These are phyloP conservation scores for Lactarius tabidus DNA, from an alignment of 768 basidiomycete species.

Conservation along the genomic window DNA sequence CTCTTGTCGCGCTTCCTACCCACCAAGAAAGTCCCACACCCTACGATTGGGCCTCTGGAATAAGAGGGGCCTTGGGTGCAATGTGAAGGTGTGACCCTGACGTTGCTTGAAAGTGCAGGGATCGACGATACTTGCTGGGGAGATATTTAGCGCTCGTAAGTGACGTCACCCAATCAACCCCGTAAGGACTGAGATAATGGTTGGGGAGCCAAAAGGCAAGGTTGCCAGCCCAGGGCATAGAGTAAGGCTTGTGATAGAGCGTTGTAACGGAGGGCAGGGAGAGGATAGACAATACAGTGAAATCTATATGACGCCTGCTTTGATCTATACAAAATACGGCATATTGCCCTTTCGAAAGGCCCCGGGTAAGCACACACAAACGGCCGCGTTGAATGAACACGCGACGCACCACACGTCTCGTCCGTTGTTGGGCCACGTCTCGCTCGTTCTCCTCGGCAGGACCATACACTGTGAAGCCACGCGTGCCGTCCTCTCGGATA, in stretches of 20 bases:
- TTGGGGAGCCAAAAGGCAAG: background rate
- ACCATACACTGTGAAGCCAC: constrained; percentile 77
- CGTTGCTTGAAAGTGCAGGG: no score
- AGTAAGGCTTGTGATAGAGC: no score
- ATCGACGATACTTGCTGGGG: no score
- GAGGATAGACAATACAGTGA: background rate
- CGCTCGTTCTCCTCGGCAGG: constrained; percentile 87
- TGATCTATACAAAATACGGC: constrained; percentile 48
- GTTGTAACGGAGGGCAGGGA: background rate
- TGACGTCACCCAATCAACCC: background rate
- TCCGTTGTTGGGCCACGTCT: constrained; percentile 70
- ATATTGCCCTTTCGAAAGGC: constrained; percentile 43
- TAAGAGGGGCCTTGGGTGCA: no score
- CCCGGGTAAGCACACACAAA: background rate
- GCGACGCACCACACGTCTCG: constrained; percentile 64
- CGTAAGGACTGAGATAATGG: background rate
- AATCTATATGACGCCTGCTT: constrained; percentile 4
- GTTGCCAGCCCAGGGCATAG: background rate
- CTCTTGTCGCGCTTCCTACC: no score
- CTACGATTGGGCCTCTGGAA: no score
- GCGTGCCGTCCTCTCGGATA: constrained; percentile 60
- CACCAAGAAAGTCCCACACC: no score
- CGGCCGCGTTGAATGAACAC: background rate
- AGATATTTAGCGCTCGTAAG: background rate
- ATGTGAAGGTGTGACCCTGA: no score